A percentile compares a stretch with the other conserved stretches of the same genome.
Evolutionary conservation across 2,329 filamentous ascomycete species (phyloP).

Genomic region (Phaeosphaeria sp.): DNA sequence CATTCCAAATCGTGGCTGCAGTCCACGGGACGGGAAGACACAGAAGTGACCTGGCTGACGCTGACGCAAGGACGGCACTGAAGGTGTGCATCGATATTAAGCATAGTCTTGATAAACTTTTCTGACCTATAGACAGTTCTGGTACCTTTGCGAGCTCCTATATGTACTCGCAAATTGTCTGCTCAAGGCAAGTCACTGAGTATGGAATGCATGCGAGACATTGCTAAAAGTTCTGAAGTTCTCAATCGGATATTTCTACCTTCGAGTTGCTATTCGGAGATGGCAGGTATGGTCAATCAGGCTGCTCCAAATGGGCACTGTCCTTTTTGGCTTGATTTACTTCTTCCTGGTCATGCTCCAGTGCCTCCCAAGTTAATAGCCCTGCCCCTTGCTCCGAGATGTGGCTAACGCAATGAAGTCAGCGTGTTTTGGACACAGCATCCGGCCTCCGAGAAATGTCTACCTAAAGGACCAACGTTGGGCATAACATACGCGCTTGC

Average conservation of each 20-base stretch:
- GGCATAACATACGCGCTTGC: constrained; percentile 55
- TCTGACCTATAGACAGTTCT: constrained; percentile 46
- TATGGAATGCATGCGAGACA: neutral
- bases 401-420: constrained; percentile 27
- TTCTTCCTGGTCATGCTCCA: constrained; percentile 61
- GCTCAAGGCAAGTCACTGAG: constrained; percentile 37
- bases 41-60: constrained; percentile 39
- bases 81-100: constrained; percentile 20
- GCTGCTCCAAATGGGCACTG: constrained; percentile 54
- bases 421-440: constrained; percentile 58
- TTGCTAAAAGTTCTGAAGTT: constrained; percentile 37
- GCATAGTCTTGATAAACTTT: neutral
- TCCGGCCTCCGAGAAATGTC: constrained; percentile 49
- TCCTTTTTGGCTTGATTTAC: constrained; percentile 55
- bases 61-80: constrained; percentile 37
- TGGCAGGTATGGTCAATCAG: constrained; percentile 57
- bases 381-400: neutral
- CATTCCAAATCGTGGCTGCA: constrained; percentile 49
- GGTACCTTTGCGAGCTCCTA: constrained; percentile 64
- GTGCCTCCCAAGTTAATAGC: constrained; percentile 52
- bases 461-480: constrained; percentile 56
- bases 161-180: constrained; percentile 58
- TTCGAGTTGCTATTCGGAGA: constrained; percentile 57
- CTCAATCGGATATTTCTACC: constrained; percentile 61
- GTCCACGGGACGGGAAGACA: constrained; percentile 50